Evolutionary conservation across 2,329 filamentous ascomycete species (phyloP), one percentile per base, ranked within the genome.

Genomic region (Didymellaceae sp.): DNA sequence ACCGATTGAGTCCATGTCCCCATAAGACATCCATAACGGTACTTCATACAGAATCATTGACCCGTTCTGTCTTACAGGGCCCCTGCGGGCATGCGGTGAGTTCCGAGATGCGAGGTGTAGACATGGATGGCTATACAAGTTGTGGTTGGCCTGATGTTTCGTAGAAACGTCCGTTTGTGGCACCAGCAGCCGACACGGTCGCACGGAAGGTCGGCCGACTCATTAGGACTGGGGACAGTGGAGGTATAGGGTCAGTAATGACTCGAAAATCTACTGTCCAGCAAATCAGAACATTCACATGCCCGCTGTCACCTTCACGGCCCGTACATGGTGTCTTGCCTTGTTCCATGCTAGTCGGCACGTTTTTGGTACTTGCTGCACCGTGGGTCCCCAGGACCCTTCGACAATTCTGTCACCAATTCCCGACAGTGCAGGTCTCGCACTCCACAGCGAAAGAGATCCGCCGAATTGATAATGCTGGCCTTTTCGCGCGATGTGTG

Each of bases 351-450:
- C 21, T 52, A 52, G 33, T 20, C 6, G 5, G 17, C 28, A 32
- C 45, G 7, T n/a, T 24, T 6, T 17, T 17, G 31, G 32, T 6
- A 6, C 13, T 31, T 43, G 26, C 42, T 38, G 25, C 17, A 31
- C 25, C 39, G 10, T 46, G 26, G 32, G 35, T n/a, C 21, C 18
- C 21, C 22, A 38, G 16, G 26, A 41, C 48, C 42, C 43, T 41
- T 46, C 48, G 32, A 52, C 44, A 21, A 22, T 53, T 53, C 44
- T 44, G 43, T 44, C 38, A 40, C 44, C n/a, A 28, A 53, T 53
- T n/a, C 40, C 50, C 50, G 50, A 44, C 43, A 39, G 28, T 53
- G 50, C 50, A 53, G 50, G 50, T 44, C 35, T 53, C 28, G 43
- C 39, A 47, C 50, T 52, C 43, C 50, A 53, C 50, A 37, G 32